Evolutionary conservation across 179 eudicot species (phyloP).

Genomic region (Spergularia azorica): DNA sequence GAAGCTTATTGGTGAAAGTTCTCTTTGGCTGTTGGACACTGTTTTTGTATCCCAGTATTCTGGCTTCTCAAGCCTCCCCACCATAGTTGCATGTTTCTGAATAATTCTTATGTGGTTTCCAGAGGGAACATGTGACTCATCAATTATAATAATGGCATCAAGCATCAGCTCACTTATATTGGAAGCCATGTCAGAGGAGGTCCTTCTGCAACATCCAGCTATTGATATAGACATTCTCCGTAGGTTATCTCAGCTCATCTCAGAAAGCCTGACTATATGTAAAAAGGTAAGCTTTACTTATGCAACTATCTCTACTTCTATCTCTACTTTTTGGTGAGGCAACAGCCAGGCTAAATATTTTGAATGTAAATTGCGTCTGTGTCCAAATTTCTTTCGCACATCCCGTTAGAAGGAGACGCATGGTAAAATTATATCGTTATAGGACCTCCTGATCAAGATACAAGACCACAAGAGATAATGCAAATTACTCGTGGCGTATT

Average conservation of each 20-base stretch:
- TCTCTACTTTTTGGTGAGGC: not conserved
- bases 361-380: not conserved
- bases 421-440: not conserved
- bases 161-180: constrained; percentile 80
- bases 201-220: constrained; percentile 52
- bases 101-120: constrained; percentile 16
- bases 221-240: constrained; percentile 41
- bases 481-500: not conserved
- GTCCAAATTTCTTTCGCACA: not conserved
- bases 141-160: constrained; percentile 83
- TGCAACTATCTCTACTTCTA: not conserved
- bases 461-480: not conserved
- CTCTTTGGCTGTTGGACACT: not conserved
- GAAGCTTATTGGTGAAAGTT: not conserved
- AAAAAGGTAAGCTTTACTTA: constrained; percentile 48
- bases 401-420: not conserved
- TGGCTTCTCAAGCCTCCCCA: not conserved
- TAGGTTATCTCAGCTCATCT: constrained; percentile 58
- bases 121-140: constrained; percentile 50
- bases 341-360: not conserved
- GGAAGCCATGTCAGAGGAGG: constrained; percentile 67
- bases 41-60: not conserved
- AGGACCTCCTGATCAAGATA: not conserved
- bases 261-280: constrained; percentile 53
- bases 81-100: not conserved